Evolutionary conservation across 345 rosid species (phyloP), one percentile per base, ranked within the genome.

Genomic region (Xanthoceras sorbifolium): DNA sequence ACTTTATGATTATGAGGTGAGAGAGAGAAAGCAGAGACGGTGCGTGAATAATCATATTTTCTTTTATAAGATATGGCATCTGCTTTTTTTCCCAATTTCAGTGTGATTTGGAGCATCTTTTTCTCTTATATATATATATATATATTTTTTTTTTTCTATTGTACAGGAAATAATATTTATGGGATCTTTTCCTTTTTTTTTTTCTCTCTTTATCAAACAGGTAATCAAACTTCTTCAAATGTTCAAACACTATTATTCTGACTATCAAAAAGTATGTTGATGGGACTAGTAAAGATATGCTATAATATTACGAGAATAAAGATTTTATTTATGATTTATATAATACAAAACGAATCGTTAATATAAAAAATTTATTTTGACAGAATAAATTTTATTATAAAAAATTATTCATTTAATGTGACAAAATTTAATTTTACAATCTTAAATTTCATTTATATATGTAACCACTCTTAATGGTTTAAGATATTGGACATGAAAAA

Each of bases 71-170:
- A 78, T 73, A 60, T 78, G 74, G 72, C 79, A 77, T 84, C 84
- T 66, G 36, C 77, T 77, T 79, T 79, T 77, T 17, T n/a, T n/a
- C n/a, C 32, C 70, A 80, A 74, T 40, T 63, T 77, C 69, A 65
- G 83, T 77, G 74, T 73, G 84, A 82, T 80, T 60, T 76, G 68
- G 72, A 66, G 84, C 81, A 76, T 78, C 78, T 78, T 75, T 79
- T 38, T 61, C 3, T 34, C 50, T 23, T 22, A 60, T 80, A 72
- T 48, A 10, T 12, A 10, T 15, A 3, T 48, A n/a, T n/a, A n/a
- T n/a, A n/a, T n/a, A n/a, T 55, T 22, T 18, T 5, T 8, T 18
- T 1, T 1, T 22, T 57, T 57, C 76, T 76, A 74, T 70, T 77
- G 77, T 72, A 71, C 46, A 69, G 60, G 60, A 74, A 75, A 72